Conservation (phyloP, 2,329 filamentous ascomycete species). For the Tolypocladium ophioglossoides region DNA sequence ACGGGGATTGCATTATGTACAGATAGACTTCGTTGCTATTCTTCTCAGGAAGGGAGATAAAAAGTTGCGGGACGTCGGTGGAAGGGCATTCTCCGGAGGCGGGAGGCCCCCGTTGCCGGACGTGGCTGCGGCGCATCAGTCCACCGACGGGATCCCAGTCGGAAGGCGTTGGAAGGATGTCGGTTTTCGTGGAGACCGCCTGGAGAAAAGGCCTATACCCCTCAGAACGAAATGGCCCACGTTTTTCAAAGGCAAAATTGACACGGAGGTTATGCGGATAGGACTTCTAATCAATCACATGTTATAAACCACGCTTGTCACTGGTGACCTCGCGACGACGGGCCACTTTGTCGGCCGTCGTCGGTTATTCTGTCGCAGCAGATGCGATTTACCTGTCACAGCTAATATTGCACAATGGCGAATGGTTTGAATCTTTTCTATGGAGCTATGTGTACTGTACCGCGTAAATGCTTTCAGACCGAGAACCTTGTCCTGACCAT, state of each 20-base stretch:
- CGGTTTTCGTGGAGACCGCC: constrained; percentile 26
- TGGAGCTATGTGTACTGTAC: background rate
- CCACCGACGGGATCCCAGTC: constrained; percentile 14
- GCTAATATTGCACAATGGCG: background rate
- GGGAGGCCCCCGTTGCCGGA: constrained; percentile 1
- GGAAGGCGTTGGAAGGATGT: constrained; percentile 29
- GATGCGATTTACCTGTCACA: background rate
- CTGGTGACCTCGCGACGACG: background rate
- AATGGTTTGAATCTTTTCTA: background rate
- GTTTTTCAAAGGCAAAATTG: constrained; percentile 20
- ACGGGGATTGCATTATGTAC: constrained; percentile 25
- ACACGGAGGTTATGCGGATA: constrained; percentile 22
- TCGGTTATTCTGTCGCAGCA: too few relatives aligned
- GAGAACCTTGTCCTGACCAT: background rate
- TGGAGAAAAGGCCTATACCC: constrained; percentile 29
- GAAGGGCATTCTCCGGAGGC: constrained; percentile 7
- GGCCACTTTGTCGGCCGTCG: too few relatives aligned
- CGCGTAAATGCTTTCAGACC: background rate
- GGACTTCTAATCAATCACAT: constrained; percentile 22
- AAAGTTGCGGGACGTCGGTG: constrained; percentile 22
- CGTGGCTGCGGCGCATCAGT: constrained; percentile 1
- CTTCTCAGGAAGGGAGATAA: constrained; percentile 23
- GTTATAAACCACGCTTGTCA: background rate
- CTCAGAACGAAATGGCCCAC: constrained; percentile 20
- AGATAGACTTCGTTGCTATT: constrained; percentile 31